Evolutionary conservation across 352 stramenopile genomes (phyloP).

Genomic region (Elongisporangium anandrum): DNA sequence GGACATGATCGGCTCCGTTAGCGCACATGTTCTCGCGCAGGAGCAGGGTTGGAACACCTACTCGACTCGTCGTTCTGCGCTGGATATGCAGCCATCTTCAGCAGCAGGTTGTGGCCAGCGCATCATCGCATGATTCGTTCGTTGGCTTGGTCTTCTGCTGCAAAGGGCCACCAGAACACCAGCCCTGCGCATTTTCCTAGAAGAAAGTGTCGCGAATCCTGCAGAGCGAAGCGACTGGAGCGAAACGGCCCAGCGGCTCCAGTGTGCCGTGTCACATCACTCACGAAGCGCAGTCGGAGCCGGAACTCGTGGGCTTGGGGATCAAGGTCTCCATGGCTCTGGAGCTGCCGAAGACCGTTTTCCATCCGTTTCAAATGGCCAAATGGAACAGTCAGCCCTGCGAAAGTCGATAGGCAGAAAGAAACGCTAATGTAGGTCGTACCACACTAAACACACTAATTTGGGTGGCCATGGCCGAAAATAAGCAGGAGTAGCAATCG

Average conservation of each 20-base stretch:
- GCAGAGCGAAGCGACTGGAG: background rate
- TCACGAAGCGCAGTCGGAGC: too few relatives aligned
- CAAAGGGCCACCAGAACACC: too few relatives aligned
- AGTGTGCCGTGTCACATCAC: background rate
- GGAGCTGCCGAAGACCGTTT: too few relatives aligned
- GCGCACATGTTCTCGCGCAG: background rate
- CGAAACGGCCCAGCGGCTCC: background rate
- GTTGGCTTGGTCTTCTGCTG: background rate
- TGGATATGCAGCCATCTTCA: background rate
- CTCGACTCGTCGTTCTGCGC: background rate
- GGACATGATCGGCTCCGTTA: background rate
- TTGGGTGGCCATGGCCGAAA: too few relatives aligned
- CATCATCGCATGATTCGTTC: too few relatives aligned
- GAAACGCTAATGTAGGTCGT: background rate
- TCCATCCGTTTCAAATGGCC: background rate
- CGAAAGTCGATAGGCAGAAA: background rate
- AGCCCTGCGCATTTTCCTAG: too few relatives aligned
- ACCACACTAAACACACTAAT: background rate
- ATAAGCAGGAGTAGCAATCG: background rate
- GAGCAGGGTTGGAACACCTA: background rate
- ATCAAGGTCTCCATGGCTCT: too few relatives aligned
- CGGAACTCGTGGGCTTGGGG: too few relatives aligned
- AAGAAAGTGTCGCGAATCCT: background rate
- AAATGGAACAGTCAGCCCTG: background rate
- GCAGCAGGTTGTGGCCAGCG: too few relatives aligned